Percentiles rank a stretch among this genome's conserved stretches.
Evolutionary conservation across 306 rosid species (phyloP).

Genomic region (Medicago lupulina): DNA sequence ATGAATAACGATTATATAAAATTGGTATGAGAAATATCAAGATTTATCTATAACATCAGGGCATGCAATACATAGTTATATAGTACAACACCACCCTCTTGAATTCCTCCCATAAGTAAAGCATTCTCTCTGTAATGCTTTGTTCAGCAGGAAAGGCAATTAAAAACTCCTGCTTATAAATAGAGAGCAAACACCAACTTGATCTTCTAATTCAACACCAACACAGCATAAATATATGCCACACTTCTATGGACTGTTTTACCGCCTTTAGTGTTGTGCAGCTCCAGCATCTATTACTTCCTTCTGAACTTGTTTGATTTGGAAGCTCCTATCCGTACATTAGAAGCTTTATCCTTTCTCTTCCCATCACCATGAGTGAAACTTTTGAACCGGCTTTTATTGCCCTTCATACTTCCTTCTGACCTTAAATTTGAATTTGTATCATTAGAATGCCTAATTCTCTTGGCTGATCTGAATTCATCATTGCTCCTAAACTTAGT

Average conservation of each 20-base stretch:
- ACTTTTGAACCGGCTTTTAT: slow-evolving; percentile 41
- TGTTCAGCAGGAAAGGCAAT: slow-evolving; percentile 26
- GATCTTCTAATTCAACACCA: slow-evolving; percentile 7
- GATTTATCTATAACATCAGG: too few species aligned
- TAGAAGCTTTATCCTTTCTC: slow-evolving; percentile 49
- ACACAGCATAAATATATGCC: slow-evolving; percentile 16
- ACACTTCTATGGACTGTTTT: slow-evolving; percentile 20
- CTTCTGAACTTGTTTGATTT: slow-evolving; percentile 44
- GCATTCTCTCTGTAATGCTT: neutral
- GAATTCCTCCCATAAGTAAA: too few species aligned
- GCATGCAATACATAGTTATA: too few species aligned
- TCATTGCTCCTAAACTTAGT: slow-evolving; percentile 25
- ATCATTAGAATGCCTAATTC: slow-evolving; percentile 46
- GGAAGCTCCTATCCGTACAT: slow-evolving; percentile 42
- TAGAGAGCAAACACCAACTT: slow-evolving; percentile 11
- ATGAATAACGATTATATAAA: too few species aligned
- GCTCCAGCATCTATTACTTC: slow-evolving; percentile 19
- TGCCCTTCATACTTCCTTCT: slow-evolving; percentile 42
- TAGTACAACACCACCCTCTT: too few species aligned
- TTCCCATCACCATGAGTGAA: slow-evolving; percentile 43
- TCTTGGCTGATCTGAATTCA: slow-evolving; percentile 44
- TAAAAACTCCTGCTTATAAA: neutral
- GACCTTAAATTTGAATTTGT: slow-evolving; percentile 43
- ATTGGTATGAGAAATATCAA: too few species aligned
- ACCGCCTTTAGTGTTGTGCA: slow-evolving; percentile 21